A percentile compares a stretch with the other conserved stretches of the same genome.
Conservation (phyloP, 495 filamentous ascomycete species). For the Alectoria sarmentosa region DNA sequence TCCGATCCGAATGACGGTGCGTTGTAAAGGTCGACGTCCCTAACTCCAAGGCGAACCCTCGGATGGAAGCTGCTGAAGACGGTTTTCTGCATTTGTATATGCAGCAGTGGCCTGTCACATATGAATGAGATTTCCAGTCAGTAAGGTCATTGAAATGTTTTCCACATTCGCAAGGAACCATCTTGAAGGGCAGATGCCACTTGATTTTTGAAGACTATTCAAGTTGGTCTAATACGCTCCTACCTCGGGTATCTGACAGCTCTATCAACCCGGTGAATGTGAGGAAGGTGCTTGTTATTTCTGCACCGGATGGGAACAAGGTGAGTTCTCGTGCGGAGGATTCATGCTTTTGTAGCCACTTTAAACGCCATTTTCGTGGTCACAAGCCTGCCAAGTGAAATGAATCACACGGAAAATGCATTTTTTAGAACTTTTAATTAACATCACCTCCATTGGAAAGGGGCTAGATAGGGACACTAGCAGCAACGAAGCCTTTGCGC, state of each 20-base stretch:
- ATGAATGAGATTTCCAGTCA: background rate
- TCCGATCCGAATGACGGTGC: too few species aligned
- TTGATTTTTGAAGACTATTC: background rate
- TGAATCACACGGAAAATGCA: background rate
- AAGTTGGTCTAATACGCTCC: too few species aligned
- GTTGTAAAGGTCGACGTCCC: too few species aligned
- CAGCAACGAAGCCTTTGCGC: slow-evolving; percentile 10
- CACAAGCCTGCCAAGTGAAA: background rate
- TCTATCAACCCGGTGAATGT: background rate
- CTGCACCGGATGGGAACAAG: too few species aligned
- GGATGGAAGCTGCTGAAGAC: background rate
- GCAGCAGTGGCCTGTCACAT: background rate
- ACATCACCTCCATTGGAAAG: background rate
- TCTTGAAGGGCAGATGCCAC: background rate
- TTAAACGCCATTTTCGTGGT: background rate
- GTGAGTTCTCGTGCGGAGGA: too few species aligned
- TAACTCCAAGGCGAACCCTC: background rate
- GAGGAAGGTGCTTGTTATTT: background rate
- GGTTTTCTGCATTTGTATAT: background rate
- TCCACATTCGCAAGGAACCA: background rate
- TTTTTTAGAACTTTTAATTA: too few species aligned
- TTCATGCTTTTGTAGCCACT: background rate
- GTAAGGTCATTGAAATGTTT: background rate
- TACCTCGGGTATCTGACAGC: background rate
- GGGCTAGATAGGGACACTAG: slow-evolving; percentile 4